Evolutionary conservation across 1,284 basidiomycete genomes (phyloP).

Genomic region (Moesziomyces sp.): DNA sequence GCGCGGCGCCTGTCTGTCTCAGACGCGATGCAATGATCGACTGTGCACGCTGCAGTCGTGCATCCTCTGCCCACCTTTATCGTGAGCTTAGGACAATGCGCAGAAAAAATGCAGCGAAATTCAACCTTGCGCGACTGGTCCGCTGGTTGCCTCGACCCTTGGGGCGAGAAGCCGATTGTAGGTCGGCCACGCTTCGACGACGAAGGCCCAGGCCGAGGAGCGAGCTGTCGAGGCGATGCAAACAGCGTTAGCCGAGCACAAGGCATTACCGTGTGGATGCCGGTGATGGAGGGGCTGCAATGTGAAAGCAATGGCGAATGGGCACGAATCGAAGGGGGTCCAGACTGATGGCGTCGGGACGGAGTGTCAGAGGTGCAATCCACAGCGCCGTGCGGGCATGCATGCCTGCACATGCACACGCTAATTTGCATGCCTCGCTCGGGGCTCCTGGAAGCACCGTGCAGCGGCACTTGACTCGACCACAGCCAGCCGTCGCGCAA

Average conservation of each 20-base stretch:
- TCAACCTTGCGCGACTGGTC: no score
- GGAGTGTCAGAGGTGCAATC: not conserved
- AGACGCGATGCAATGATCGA: not conserved
- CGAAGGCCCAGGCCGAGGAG: no score
- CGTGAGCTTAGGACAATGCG: no score
- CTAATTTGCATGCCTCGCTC: constrained; percentile 7
- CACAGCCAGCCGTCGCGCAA: not conserved
- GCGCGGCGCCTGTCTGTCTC: not conserved
- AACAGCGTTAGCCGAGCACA: no score
- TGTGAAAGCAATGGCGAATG: not conserved
- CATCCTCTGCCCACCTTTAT: not conserved
- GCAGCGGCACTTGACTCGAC: constrained; percentile 10
- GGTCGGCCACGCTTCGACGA: no score
- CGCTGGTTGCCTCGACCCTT: no score
- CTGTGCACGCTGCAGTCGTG: not conserved
- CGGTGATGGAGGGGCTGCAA: not conserved
- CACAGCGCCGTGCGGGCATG: constrained; percentile 4
- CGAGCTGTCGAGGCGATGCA: no score
- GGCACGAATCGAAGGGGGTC: not conserved
- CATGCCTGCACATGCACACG: not conserved
- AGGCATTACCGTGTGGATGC: no score
- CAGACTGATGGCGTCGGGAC: not conserved
- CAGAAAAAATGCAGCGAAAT: no score
- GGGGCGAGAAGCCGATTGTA: no score
- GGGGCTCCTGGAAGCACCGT: constrained; percentile 3